phyloP scores from a whole-genome alignment of 208 protist species.

The Vickermania ingenoplastis region DNA sequence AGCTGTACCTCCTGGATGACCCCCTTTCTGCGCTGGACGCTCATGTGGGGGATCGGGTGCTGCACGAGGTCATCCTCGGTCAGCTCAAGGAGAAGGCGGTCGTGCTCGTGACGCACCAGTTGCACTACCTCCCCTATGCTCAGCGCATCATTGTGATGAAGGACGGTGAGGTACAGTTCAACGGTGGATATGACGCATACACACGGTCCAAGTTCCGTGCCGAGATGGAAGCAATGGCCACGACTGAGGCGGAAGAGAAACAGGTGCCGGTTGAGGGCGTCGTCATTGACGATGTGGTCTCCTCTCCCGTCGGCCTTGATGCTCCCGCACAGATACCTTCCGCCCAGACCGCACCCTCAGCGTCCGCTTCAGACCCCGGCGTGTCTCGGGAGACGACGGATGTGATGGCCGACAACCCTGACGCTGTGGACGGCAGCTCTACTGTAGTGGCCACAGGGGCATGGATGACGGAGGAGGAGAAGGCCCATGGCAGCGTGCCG shows the following conservation, averaged over 20 bases:
- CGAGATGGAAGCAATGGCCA: background rate
- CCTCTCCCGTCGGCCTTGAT: background rate
- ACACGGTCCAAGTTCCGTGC: slow-evolving; percentile 3
- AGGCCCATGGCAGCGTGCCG: slow-evolving; percentile 37
- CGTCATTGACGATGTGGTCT: background rate
- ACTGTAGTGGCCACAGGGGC: slow-evolving; percentile 1
- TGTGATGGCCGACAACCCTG: background rate
- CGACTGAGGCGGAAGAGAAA: background rate
- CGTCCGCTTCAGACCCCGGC: too few species aligned
- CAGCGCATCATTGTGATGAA: slow-evolving; percentile 84
- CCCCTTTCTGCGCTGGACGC: slow-evolving; percentile 83
- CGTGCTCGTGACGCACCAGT: slow-evolving; percentile 84
- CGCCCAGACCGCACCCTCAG: background rate
- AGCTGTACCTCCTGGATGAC: slow-evolving; percentile 81
- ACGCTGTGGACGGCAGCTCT: background rate
- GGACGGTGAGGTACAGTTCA: slow-evolving; percentile 33
- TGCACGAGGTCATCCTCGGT: slow-evolving; percentile 34
- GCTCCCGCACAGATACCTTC: too few species aligned
- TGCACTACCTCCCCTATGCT: slow-evolving; percentile 65
- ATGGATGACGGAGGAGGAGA: slow-evolving; percentile 61
- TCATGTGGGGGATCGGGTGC: slow-evolving; percentile 44
- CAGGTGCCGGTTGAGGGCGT: background rate
- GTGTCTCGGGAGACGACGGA: background rate
- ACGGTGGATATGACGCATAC: slow-evolving; percentile 24
- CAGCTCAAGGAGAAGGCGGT: slow-evolving; percentile 39